Conservation (phyloP, 2,329 filamentous ascomycete genomes). For the Sclerotinia sclerotiorum region DNA sequence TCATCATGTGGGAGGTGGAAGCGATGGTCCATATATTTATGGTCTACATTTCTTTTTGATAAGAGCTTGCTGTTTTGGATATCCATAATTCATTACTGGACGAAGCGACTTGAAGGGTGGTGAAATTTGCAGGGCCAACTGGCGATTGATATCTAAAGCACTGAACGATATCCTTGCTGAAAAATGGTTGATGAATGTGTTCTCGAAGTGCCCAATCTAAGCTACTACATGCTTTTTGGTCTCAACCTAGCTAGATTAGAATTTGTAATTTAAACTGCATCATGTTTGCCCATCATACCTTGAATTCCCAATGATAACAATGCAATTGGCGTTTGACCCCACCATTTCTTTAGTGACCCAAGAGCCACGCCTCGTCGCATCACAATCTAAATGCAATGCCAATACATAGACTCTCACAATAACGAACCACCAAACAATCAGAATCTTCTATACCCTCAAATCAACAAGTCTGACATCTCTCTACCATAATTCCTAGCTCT, state of each 20-base stretch:
- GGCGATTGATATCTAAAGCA: neutral
- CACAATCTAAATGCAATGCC: too few species aligned
- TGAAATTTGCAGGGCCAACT: neutral
- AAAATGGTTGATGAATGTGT: neutral
- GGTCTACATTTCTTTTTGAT: conserved; percentile 2
- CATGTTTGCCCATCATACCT: neutral
- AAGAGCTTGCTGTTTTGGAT: neutral
- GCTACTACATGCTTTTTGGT: neutral
- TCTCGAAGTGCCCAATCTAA: neutral
- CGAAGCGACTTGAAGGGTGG: neutral
- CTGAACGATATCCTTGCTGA: neutral
- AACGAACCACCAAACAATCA: too few species aligned
- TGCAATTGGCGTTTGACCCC: too few species aligned
- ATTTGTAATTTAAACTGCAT: too few species aligned
- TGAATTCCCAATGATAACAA: too few species aligned
- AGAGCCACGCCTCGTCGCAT: too few species aligned
- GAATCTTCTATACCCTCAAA: too few species aligned
- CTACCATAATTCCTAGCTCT: too few species aligned
- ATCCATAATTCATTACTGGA: too few species aligned
- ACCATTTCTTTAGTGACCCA: too few species aligned
- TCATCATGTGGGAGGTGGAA: conserved; percentile 19
- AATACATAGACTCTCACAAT: too few species aligned
- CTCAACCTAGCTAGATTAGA: neutral
- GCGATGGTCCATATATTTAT: conserved; percentile 20
- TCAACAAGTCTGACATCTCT: too few species aligned